Evolutionary conservation across 805 yeast species (phyloP).

Genomic region (Phaffomyces antillensis): DNA sequence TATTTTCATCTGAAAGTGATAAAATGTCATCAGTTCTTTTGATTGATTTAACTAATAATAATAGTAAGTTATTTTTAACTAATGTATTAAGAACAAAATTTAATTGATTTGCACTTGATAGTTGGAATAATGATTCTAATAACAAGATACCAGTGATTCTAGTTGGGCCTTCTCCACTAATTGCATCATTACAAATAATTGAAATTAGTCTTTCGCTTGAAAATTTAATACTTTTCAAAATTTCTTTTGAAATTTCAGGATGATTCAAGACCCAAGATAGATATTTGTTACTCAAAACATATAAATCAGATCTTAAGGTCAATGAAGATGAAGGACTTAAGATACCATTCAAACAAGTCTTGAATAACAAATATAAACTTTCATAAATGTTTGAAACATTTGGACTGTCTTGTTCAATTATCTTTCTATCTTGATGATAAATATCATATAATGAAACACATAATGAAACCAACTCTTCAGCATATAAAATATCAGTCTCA

Average conservation of each 20-base stretch:
- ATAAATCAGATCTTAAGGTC: slow-evolving; percentile 68
- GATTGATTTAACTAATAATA: slow-evolving; percentile 58
- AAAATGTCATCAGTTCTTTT: slow-evolving; percentile 64
- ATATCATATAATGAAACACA: slow-evolving; percentile 63
- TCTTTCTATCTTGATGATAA: slow-evolving; percentile 43
- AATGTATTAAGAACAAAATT: slow-evolving; percentile 55
- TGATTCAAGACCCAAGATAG: slow-evolving; percentile 43
- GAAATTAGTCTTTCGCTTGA: slow-evolving; percentile 60
- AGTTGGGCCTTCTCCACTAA: slow-evolving; percentile 69
- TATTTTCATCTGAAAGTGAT: slow-evolving; percentile 26
- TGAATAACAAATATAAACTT: slow-evolving; percentile 61
- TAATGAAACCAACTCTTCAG: slow-evolving; percentile 71
- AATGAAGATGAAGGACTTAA: slow-evolving; percentile 62
- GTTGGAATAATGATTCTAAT: slow-evolving; percentile 57
- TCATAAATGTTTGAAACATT: slow-evolving; percentile 37
- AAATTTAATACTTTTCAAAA: slow-evolving; percentile 45
- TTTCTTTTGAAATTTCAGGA: slow-evolving; percentile 35
- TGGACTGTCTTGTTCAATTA: slow-evolving; percentile 25
- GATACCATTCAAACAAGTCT: slow-evolving; percentile 68
- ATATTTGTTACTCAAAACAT: slow-evolving; percentile 63
- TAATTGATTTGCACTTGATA: slow-evolving; percentile 43
- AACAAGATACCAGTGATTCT: slow-evolving; percentile 72
- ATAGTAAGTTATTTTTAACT: slow-evolving; percentile 57
- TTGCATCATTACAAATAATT: slow-evolving; percentile 68
- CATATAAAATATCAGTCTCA: slow-evolving; percentile 54